Conservation (phyloP, 108 stramenopile species). For the Mediolabrus comicus region DNA sequence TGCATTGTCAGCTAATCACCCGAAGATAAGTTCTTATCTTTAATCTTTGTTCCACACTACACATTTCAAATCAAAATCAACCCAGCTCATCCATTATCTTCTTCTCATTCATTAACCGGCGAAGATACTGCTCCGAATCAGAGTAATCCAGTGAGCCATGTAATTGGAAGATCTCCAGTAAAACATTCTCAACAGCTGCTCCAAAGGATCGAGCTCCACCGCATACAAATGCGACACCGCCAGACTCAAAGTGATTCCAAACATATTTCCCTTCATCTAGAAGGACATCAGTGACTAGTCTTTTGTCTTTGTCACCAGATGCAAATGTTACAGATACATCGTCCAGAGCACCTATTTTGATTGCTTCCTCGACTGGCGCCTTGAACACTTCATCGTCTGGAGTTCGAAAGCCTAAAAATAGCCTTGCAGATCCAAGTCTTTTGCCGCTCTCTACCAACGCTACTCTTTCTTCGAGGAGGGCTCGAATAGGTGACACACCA, state of each 20-base stretch:
- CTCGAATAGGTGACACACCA: constrained; percentile 73
- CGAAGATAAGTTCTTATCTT: too few species aligned
- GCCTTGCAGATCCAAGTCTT: constrained; percentile 40
- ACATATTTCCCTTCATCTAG: constrained; percentile 26
- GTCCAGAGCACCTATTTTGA: constrained; percentile 43
- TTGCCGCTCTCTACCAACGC: constrained; percentile 5
- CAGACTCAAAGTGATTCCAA: constrained; percentile 47
- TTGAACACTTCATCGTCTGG: constrained; percentile 61
- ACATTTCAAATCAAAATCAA: too few species aligned
- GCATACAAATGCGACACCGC: constrained; percentile 60
- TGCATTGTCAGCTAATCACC: too few species aligned
- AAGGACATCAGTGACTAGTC: constrained; percentile 48
- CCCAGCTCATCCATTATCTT: constrained; percentile 53
- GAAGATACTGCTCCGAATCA: constrained; percentile 55
- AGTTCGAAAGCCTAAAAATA: constrained; percentile 66
- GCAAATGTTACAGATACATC: constrained; percentile 44
- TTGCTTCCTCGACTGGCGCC: constrained; percentile 41
- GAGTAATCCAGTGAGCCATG: constrained; percentile 49
- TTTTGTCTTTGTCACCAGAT: constrained; percentile 25
- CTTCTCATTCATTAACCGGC: constrained; percentile 44
- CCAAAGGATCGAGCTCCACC: constrained; percentile 74
- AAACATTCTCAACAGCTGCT: constrained; percentile 50
- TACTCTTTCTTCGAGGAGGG: constrained; percentile 66
- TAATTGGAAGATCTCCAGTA: constrained; percentile 53
- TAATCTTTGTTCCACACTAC: too few species aligned